Conservation (phyloP, 1,139 yeast genomes). For the Lodderomyces elongisporus region DNA sequence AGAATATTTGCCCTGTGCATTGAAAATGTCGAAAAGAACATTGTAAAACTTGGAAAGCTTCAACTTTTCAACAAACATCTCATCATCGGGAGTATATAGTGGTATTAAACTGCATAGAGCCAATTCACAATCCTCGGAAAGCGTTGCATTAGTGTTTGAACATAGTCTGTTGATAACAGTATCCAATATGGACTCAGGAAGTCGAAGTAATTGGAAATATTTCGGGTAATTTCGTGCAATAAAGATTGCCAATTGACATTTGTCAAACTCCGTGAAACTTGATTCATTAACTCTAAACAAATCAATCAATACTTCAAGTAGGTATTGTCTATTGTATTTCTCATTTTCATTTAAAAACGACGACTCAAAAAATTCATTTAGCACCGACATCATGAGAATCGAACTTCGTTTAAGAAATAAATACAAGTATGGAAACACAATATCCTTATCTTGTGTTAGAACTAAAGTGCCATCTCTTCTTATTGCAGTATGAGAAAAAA, state of each 20-base stretch:
- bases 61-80: constrained; percentile 45
- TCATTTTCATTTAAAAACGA: constrained; percentile 47
- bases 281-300: constrained; percentile 32
- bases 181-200: constrained; percentile 55
- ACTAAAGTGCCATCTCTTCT: constrained; percentile 12
- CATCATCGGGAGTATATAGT: constrained; percentile 36
- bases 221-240: constrained; percentile 74
- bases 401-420: constrained; percentile 47
- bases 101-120: constrained; percentile 57
- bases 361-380: constrained; percentile 80
- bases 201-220: constrained; percentile 68
- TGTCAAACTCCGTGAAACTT: constrained; percentile 29
- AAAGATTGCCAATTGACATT: constrained; percentile 54
- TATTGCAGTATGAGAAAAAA: constrained; percentile 34
- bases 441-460: constrained; percentile 19
- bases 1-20: constrained; percentile 47
- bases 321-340: constrained; percentile 54
- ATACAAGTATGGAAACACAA: constrained; percentile 57
- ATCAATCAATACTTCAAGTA: constrained; percentile 62
- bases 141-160: constrained; percentile 28
- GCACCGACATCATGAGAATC: constrained; percentile 53
- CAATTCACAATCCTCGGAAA: constrained; percentile 61
- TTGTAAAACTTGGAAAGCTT: constrained; percentile 49
- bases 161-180: constrained; percentile 50
- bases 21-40: constrained; percentile 56